A percentile compares a stretch with the other conserved stretches of the same genome.
Evolutionary conservation across 164 flowering plant species (phyloP).

Genomic region (Protea cynaroides): DNA sequence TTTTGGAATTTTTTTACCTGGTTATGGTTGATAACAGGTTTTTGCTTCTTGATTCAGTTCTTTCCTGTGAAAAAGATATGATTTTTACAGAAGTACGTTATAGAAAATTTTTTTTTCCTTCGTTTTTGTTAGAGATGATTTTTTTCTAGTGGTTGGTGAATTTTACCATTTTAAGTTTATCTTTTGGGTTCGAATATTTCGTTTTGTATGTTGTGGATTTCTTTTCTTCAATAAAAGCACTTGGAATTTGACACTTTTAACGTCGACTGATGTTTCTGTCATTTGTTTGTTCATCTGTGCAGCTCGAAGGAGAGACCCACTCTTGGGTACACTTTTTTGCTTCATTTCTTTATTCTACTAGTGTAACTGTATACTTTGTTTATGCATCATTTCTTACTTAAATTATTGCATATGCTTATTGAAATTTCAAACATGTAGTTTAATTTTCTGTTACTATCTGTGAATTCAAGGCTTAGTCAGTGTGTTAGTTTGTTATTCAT

Average conservation of each 20-base stretch:
- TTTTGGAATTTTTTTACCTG: no score
- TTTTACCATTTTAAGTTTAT: no score
- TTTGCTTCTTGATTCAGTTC: no score
- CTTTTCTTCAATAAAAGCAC: background rate
- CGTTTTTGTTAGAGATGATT: no score
- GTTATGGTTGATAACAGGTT: no score
- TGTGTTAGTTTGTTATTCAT: background rate
- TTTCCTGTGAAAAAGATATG: no score
- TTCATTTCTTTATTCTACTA: background rate
- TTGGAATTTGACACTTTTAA: background rate
- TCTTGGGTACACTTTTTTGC: background rate
- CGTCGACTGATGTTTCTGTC: background rate
- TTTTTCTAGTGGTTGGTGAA: no score
- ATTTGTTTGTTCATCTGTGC: background rate
- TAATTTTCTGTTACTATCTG: background rate
- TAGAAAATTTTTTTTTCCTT: no score
- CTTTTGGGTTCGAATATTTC: no score
- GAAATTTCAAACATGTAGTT: background rate
- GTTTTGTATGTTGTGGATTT: background rate
- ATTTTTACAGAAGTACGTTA: no score
- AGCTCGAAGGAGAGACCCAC: conserved; percentile 3
- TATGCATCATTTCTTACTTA: background rate
- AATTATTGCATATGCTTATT: background rate
- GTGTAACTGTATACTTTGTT: background rate
- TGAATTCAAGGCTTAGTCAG: background rate